Evolutionary conservation across 495 filamentous ascomycete species (phyloP), one percentile per base, ranked within the genome.

Genomic region (Lasiosphaeris hirsuta): DNA sequence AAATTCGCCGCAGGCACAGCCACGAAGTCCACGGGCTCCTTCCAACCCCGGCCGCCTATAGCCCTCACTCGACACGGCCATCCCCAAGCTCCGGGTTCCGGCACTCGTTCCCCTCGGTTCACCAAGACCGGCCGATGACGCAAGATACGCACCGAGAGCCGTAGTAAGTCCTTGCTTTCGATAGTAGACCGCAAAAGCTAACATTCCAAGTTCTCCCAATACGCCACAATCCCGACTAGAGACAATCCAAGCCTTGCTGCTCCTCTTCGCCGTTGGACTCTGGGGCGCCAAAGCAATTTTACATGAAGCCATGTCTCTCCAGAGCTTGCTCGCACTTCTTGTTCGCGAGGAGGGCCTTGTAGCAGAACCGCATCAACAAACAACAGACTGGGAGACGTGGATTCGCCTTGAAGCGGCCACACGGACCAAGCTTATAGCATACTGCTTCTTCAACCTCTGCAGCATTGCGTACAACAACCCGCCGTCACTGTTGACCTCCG

Each of bases 381-480:
- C 55, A 1, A 62, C 14, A 7, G 73, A 80, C 46, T 84, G 86
- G 72, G 81, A 83, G 42, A 76, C 81, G 6, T 90, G 86, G 81
- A 71, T 84, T 17, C 71, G 71, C 7, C 66, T 77, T 30, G 82
- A 85, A 62, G 69, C 75, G 1, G 70, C 72, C 3, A 80, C 77
- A 23, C 72, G 82, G 10, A 84, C 81, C 0, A 84, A 82, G 51
- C 78, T 79, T n/a, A 75, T 83, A 23, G 74, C 77, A 4, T 84
- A 79, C 58, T 81, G 77, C 58, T 85, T 84, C 68, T 81, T 83
- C 45, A 84, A 84, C 59, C 66, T 85, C 7, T 79, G 81, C 53
- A 81, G 76, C 60, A 80, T 84, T 23, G 76, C 78, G 1, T 85
- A 82, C 63, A 81, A 84, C 55, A 82, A 77, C 54, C 74, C 78